Conservation (phyloP, 441 rosid species). For the Dalechampia spathulata region DNA sequence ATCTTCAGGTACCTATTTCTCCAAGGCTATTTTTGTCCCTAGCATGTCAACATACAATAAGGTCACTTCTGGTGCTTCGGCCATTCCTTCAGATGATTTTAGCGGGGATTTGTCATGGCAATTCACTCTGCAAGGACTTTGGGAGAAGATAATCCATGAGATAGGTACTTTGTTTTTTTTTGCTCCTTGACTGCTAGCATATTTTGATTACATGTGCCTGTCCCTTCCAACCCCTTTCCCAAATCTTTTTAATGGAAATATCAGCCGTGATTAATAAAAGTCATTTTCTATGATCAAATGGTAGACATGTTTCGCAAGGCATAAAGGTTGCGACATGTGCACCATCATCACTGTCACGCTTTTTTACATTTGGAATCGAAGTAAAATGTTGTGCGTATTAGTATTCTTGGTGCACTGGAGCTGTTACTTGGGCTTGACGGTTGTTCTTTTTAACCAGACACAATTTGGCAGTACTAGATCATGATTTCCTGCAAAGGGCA, state of each 20-base stretch:
- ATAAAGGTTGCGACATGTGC: neutral
- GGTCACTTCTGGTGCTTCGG: constrained; percentile 56
- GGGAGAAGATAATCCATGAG: constrained; percentile 68
- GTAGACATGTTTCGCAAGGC: neutral
- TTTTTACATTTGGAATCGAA: too few relatives aligned
- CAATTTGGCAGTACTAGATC: too few relatives aligned
- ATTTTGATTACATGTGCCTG: neutral
- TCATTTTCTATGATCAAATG: neutral
- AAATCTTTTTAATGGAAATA: too few relatives aligned
- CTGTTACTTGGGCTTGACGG: too few relatives aligned
- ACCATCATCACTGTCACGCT: too few relatives aligned
- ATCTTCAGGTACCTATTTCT: constrained; percentile 58
- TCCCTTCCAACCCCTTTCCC: neutral
- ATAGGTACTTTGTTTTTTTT: constrained; percentile 34
- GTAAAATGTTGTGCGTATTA: too few relatives aligned
- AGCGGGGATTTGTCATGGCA: constrained; percentile 71
- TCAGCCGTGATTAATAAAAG: neutral
- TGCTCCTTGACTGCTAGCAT: neutral
- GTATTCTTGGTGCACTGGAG: too few relatives aligned
- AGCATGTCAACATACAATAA: constrained; percentile 68
- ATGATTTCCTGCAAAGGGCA: too few relatives aligned
- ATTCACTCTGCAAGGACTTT: constrained; percentile 53
- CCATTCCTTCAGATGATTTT: constrained; percentile 32
- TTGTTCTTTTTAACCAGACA: too few relatives aligned
- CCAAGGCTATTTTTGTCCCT: constrained; percentile 77